Evolutionary conservation across 2,329 filamentous ascomycete species (phyloP).

Genomic region (Fusarium tricinctum): DNA sequence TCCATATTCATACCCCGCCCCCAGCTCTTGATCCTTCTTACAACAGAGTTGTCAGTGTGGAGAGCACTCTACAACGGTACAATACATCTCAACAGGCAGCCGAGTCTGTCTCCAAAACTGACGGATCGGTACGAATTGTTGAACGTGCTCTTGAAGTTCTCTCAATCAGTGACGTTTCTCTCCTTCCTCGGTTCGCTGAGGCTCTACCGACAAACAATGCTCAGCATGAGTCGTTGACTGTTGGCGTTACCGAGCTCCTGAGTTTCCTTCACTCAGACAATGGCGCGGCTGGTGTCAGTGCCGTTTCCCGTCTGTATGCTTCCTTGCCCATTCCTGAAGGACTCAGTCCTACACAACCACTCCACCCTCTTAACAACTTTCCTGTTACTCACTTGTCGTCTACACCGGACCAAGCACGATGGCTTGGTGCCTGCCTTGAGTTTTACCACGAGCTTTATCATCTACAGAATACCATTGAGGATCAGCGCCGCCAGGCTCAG

Average conservation of each 20-base stretch:
- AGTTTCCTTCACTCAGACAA: constrained; percentile 52
- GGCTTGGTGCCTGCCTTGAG: constrained; percentile 68
- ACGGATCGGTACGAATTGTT: constrained; percentile 47
- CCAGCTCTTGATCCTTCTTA: constrained; percentile 53
- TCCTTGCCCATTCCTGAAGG: constrained; percentile 47
- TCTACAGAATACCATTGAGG: constrained; percentile 59
- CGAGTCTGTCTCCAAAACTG: constrained; percentile 45
- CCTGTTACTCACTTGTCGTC: constrained; percentile 64
- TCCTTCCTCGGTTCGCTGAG: constrained; percentile 55
- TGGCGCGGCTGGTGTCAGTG: constrained; percentile 50
- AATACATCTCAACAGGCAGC: constrained; percentile 55
- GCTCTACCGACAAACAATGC: constrained; percentile 31
- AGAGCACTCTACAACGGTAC: constrained; percentile 65
- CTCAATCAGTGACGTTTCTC: constrained; percentile 61
- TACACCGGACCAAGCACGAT: constrained; percentile 55
- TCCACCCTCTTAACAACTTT: constrained; percentile 72
- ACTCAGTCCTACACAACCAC: constrained; percentile 58
- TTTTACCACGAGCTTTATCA: constrained; percentile 61
- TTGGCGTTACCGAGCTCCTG: constrained; percentile 46
- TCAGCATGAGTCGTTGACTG: constrained; percentile 15
- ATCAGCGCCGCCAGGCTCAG: constrained; percentile 59
- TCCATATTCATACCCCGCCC: constrained; percentile 74
- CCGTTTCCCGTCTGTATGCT: constrained; percentile 56
- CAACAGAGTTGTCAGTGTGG: constrained; percentile 62
- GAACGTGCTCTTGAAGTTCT: constrained; percentile 62